Conservation (phyloP, 73 alveolate genomes). For the Paramecium sonneborni region DNA sequence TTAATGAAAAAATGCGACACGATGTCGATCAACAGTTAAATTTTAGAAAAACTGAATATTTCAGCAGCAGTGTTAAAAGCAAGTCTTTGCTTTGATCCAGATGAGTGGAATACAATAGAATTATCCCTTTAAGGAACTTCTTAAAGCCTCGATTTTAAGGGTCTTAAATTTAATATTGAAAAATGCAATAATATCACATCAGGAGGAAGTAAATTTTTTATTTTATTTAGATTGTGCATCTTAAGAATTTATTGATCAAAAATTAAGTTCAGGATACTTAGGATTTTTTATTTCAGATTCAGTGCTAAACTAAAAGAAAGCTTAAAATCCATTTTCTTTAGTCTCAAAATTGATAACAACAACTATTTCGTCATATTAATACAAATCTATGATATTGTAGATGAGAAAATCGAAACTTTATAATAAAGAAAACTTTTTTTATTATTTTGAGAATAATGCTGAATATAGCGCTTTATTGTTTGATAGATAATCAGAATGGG, state of each 20-base stretch:
- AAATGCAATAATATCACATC: background rate
- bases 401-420: background rate
- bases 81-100: background rate
- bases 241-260: background rate
- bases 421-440: background rate
- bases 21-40: background rate
- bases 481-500: background rate
- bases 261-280: background rate
- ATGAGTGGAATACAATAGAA: background rate
- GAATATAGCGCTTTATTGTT: background rate
- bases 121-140: background rate
- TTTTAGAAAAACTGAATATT: background rate
- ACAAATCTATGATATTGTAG: background rate
- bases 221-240: background rate
- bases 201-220: background rate
- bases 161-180: background rate
- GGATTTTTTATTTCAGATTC: background rate
- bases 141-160: background rate
- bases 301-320: background rate
- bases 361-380: background rate
- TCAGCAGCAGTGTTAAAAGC: background rate
- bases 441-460: background rate
- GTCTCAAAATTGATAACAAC: background rate
- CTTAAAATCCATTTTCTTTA: background rate
- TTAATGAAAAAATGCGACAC: background rate